phyloP scores from a whole-genome alignment of 176 grass and related monocot genomes.

The Oryza coarctata region DNA sequence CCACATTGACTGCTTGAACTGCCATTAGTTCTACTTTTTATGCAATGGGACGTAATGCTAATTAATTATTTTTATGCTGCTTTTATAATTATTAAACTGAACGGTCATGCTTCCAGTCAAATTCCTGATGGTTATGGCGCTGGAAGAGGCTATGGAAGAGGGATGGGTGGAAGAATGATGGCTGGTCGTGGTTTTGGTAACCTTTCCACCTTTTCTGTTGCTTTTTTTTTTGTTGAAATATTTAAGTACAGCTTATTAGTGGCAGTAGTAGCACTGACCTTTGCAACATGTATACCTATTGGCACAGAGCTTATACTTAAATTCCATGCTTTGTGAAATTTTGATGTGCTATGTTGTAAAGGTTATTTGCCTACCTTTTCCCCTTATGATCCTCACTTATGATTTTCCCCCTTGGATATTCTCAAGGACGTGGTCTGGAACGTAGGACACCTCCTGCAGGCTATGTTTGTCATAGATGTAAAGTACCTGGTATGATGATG shows the following conservation, averaged over 20 bases:
- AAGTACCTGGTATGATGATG: constrained; percentile 78
- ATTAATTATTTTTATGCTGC: not conserved
- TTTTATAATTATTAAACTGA: constrained; percentile 26
- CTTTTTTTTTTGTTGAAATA: not conserved
- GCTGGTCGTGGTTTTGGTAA: constrained; percentile 90
- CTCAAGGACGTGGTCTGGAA: constrained; percentile 76
- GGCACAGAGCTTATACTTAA: not conserved
- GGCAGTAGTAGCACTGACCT: not conserved
- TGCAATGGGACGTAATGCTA: not conserved
- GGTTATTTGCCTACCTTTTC: not conserved
- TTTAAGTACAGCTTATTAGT: constrained; percentile 17
- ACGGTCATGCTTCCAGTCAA: constrained; percentile 63
- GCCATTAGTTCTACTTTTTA: constrained; percentile 22
- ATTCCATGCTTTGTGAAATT: not conserved
- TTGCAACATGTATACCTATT: constrained; percentile 6
- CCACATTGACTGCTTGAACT: not conserved
- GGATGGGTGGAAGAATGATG: constrained; percentile 84
- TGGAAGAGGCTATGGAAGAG: constrained; percentile 85
- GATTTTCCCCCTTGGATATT: constrained; percentile 30
- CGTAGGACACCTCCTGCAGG: constrained; percentile 79
- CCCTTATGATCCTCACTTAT: constrained; percentile 18
- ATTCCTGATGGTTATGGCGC: constrained; percentile 69
- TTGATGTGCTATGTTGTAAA: not conserved
- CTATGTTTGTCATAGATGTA: constrained; percentile 98
- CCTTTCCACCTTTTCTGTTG: constrained; percentile 28